Evolutionary conservation across 2,329 filamentous ascomycete genomes (phyloP), one percentile per base, ranked within the genome.

Genomic region (Fusarium tuaranense): DNA sequence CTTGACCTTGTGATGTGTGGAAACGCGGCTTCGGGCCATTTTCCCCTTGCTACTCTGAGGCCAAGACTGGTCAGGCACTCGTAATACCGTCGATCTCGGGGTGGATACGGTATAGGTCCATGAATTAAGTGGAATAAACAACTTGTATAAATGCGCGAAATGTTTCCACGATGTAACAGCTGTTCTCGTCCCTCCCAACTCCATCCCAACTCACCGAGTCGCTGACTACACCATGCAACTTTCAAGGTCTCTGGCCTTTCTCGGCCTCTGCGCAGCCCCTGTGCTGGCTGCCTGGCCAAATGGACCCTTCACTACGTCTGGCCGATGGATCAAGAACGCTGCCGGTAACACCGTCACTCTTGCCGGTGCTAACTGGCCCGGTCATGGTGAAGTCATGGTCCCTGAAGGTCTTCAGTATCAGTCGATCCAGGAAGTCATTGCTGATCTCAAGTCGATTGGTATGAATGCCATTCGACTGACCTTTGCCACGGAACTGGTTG

Each of bases 391-490:
- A 53, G 86, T 88, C n/a, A 92, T 92, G 90, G 84, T 92, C 1
- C 90, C 90, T 0, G 90, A 92, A 72, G 91, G 91, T 5, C 84
- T 92, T 3, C 89, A 91, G 78, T 91, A 91, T 80, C 86, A 87
- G 39, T 91, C 90, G 0, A 84, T 92, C 58, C 82, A 84, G 41
- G 82, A 80, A 9, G 88, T 92, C 39, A 86, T 91, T 1, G 80
- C 85, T 5, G 87, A 87, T 80, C 86, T 92, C 76, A 91, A 90
- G 76, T 86, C 86, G 68, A 78, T 91, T 0, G 90, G 90, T 18
- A 89, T 92, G 84, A 92, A 92, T 76, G 87, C 88, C 2, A 87
- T 92, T 30, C 89, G 91, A 2, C 81, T 92, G 48, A 92, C 90
- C 0, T 93, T 88, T 65, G 90, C 91, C 4, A 92, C 89, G 67